Conservation (phyloP, 805 yeast species). For the Ogataea pignaliae region DNA sequence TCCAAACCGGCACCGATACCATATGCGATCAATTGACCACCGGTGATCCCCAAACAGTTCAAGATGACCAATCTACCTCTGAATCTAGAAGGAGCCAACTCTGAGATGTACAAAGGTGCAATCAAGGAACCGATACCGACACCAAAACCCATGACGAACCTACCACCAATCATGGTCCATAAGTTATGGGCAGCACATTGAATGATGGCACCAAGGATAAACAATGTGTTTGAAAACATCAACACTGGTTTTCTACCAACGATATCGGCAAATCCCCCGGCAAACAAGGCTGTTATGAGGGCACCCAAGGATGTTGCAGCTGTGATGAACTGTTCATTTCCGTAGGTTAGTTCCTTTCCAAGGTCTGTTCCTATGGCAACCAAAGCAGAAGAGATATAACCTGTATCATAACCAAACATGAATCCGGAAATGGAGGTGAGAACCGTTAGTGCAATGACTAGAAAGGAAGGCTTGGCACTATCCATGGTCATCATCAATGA, state of each 20-base stretch:
- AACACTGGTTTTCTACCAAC: constrained; percentile 84
- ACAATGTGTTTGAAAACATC: constrained; percentile 75
- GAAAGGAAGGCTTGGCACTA: constrained; percentile 50
- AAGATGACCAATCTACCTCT: constrained; percentile 89
- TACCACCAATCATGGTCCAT: constrained; percentile 90
- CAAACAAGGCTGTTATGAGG: constrained; percentile 66
- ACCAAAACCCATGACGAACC: constrained; percentile 93
- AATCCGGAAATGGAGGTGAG: constrained; percentile 90
- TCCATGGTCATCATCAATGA: constrained; percentile 22
- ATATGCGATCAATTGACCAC: constrained; percentile 93
- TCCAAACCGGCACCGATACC: constrained; percentile 87
- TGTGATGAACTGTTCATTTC: constrained; percentile 86
- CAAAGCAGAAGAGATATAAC: constrained; percentile 90
- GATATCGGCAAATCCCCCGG: constrained; percentile 79
- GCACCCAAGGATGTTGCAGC: constrained; percentile 96
- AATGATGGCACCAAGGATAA: constrained; percentile 77
- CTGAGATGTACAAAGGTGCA: constrained; percentile 91
- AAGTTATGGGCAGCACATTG: constrained; percentile 78
- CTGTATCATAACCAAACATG: constrained; percentile 97
- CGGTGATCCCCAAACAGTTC: constrained; percentile 86
- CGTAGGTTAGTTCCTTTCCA: constrained; percentile 56
- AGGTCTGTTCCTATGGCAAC: constrained; percentile 81
- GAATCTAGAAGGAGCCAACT: constrained; percentile 86
- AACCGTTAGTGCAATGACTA: constrained; percentile 65
- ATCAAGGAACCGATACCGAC: constrained; percentile 92